Base-by-base conservation (phyloP, 2,329 filamentous ascomycete species). In the Tolypocladium inflatum region DNA sequence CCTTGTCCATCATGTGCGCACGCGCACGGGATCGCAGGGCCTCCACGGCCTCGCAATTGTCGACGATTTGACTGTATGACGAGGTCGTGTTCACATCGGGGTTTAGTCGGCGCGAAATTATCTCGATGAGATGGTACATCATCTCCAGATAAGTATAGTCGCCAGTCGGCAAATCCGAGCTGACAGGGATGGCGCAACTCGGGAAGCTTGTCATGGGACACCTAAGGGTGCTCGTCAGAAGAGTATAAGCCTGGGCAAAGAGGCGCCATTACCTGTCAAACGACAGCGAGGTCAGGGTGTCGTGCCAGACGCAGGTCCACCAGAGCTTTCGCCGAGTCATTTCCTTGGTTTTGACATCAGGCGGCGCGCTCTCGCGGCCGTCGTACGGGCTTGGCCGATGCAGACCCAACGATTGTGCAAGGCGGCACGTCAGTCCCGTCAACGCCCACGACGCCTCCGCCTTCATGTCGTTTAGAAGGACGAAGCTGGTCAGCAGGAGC, bases 221-320 rank as follows among this genome's bases (percentile, higher is more conserved):
- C n/a, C 80, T 83, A n/a, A 45, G 1, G 42, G 23, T 9, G 7
- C n/a, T 5, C 15, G 52, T 56, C 41, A 59, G 39, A 53, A 37
- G 45, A 53, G 37, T 2, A 51, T 23, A 33, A 39, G n/a, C 9
- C 30, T 15, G 21, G 41, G 15, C 1, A 43, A 17, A 17, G 13
- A 8, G 5, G 50, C 19, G 37, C 26, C 33, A 71, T 63, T 71
- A 82, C 79, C 84, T 76, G 63, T 87, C 84, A 66, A 87, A 87
- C 0, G 84, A 87, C 2, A 87, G 70, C 0, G 84, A 87, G 0
- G 83, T 85, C 23, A 87, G 71, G 7, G 82, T 86, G 58, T 87
- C 84, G 62, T 87, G 84, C 84, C 84, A 87, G 11, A 85, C 78
- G 63, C 82, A 84, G 5, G 82, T 85, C 84, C 84, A 82, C 84